Percentiles rank a stretch among this genome's conserved stretches.
Conservation (phyloP, 306 rosid genomes). For the Hippophae rhamnoides region DNA sequence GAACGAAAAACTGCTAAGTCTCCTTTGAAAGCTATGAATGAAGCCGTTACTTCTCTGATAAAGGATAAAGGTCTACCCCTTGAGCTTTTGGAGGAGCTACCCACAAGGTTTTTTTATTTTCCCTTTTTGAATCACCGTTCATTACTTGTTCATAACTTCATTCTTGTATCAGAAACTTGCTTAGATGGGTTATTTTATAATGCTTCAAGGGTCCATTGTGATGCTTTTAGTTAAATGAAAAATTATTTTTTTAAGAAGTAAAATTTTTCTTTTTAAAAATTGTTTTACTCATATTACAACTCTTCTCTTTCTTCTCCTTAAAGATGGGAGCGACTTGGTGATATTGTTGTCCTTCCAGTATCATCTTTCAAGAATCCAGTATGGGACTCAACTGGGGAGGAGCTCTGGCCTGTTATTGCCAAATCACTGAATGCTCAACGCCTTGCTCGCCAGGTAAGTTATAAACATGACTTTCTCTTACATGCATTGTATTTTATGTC, state of each 20-base stretch:
- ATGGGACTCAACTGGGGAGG: slow-evolving; percentile 61
- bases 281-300: slow-evolving; percentile 16
- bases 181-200: slow-evolving; percentile 5
- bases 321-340: slow-evolving; percentile 83
- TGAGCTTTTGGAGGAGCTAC: slow-evolving; percentile 67
- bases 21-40: slow-evolving; percentile 63
- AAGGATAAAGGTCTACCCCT: slow-evolving; percentile 46
- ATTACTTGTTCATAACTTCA: neutral
- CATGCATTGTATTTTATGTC: no score
- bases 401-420: slow-evolving; percentile 68
- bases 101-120: slow-evolving; percentile 52
- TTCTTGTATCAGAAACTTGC: neutral
- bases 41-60: slow-evolving; percentile 51
- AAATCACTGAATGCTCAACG: slow-evolving; percentile 61
- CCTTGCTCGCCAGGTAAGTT: slow-evolving; percentile 77
- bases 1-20: slow-evolving; percentile 46
- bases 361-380: slow-evolving; percentile 59
- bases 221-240: neutral
- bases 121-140: neutral
- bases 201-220: slow-evolving; percentile 9
- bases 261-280: slow-evolving; percentile 9
- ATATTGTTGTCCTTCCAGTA: slow-evolving; percentile 67
- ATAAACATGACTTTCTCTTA: slow-evolving; percentile 4
- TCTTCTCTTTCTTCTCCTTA: slow-evolving; percentile 12
- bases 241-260: neutral